Evolutionary conservation across 306 rosid genomes (phyloP), one percentile per base, ranked within the genome.

Genomic region (Glycine soja): DNA sequence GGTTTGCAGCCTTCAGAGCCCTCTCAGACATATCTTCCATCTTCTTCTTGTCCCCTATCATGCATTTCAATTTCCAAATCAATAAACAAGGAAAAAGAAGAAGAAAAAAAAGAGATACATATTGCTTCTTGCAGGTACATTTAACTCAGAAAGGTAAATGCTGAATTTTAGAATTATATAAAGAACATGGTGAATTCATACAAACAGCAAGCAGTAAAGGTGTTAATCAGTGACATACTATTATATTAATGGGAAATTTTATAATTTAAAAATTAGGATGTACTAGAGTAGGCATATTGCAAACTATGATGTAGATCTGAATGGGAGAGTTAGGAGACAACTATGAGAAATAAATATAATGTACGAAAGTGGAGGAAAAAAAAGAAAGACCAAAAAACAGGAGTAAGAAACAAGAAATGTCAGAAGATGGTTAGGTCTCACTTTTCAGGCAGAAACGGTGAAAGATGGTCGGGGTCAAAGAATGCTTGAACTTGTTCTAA

Each of bases 21-120:
- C 94, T 92, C 82, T 87, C 94, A 16, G 92, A 88, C 95, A 91
- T 86, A 46, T 87, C 95, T 70, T 87, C 85, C 94, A 89, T 88
- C 84, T 84, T 89, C 66, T 51, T 79, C 86, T 86, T 88, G 64
- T 91, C 91, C 84, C 91, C 95, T 91, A 62, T 57, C 65, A 59
- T 38, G 42, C 19, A 64, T 58, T 24, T 46, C 65, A 78, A 36
- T 19, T 14, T 59, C 51, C 62, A 78, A 57, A 68, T 73, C 51
- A 65, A 66, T 12, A 79, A 24, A 24, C 30, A 24, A 24, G 30
- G 30, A 24, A 24, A 24, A 24, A 24, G 30, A 24, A 24, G 2
- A 1, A 24, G 2, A 24, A 24, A 24, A 24, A 24, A 24, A 24
- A 24, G 30, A 34, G 42, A 51, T 3, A 14, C 9, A 43, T 36